These are phyloP conservation scores for Cephaloascus albidus DNA, from an alignment of 805 yeast genomes.

Conservation along the genomic window DNA sequence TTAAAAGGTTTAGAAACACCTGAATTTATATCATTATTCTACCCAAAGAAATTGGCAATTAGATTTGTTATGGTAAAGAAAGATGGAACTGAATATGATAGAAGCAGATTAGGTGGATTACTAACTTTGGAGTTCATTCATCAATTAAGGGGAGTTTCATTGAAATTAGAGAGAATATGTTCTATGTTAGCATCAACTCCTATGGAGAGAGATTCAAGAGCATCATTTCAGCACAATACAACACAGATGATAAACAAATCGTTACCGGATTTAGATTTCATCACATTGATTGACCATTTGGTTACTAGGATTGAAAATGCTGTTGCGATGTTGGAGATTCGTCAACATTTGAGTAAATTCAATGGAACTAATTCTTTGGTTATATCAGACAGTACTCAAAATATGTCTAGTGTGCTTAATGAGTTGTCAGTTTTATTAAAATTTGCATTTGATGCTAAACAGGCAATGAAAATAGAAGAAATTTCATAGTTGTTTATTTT, in stretches of 20 bases:
- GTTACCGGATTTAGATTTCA: slow-evolving; percentile 24
- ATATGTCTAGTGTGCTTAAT: background rate
- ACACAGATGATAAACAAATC: background rate
- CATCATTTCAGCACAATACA: background rate
- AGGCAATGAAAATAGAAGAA: too few species aligned
- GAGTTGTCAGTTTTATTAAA: background rate
- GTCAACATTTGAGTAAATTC: slow-evolving; percentile 16
- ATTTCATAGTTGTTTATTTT: too few species aligned
- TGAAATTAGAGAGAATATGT: slow-evolving; percentile 26
- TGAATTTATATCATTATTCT: slow-evolving; percentile 72
- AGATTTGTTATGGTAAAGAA: slow-evolving; percentile 41
- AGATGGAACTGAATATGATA: slow-evolving; percentile 13
- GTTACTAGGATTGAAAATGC: slow-evolving; percentile 63
- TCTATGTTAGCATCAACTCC: slow-evolving; percentile 16
- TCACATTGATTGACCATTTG: slow-evolving; percentile 51
- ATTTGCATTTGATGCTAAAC: background rate
- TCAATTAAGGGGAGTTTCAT: slow-evolving; percentile 22
- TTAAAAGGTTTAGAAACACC: slow-evolving; percentile 93
- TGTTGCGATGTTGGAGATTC: slow-evolving; percentile 32
- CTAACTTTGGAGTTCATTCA: slow-evolving; percentile 28
- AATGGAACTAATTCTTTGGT: background rate
- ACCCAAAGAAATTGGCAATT: slow-evolving; percentile 55
- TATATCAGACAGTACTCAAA: background rate
- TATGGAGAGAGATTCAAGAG: background rate
- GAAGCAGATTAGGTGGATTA: slow-evolving; percentile 25